These are phyloP conservation scores for Lodderomyces elongisporus DNA, from an alignment of 1,139 yeast species.

Conservation along the genomic window DNA sequence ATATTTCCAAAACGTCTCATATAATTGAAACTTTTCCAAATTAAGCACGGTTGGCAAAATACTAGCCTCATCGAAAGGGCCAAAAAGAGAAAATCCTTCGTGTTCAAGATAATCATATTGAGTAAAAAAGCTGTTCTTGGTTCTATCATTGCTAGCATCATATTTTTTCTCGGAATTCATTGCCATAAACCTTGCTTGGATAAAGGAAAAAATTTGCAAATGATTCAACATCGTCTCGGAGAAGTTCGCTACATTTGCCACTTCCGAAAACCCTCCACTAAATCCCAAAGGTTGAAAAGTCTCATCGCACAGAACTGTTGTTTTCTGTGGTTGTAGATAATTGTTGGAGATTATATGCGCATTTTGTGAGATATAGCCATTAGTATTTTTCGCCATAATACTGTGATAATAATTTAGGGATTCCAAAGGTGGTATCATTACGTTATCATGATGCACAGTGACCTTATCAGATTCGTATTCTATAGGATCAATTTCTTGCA, in stretches of 20 bases:
- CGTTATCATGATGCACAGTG: slow-evolving; percentile 33
- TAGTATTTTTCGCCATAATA: slow-evolving; percentile 29
- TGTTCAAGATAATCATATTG: slow-evolving; percentile 26
- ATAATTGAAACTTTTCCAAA: background rate
- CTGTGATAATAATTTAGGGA: slow-evolving; percentile 34
- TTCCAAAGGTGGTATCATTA: slow-evolving; percentile 31
- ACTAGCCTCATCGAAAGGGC: slow-evolving; percentile 20
- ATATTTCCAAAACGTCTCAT: slow-evolving; percentile 13
- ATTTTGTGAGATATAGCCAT: slow-evolving; percentile 31
- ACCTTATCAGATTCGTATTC: slow-evolving; percentile 17
- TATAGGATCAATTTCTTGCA: slow-evolving; percentile 16
- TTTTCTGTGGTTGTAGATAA: slow-evolving; percentile 19
- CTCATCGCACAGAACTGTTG: background rate
- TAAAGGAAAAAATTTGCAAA: slow-evolving; percentile 27
- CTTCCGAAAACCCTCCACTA: slow-evolving; percentile 24
- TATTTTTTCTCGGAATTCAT: background rate
- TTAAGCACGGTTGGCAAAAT: background rate
- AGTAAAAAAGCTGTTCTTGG: background rate
- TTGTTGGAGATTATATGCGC: slow-evolving; percentile 32
- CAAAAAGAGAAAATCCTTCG: slow-evolving; percentile 32
- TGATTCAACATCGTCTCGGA: slow-evolving; percentile 33
- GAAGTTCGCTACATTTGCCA: slow-evolving; percentile 19
- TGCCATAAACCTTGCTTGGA: background rate
- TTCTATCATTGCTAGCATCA: background rate
- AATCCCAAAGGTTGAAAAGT: slow-evolving; percentile 23